Evolutionary conservation across 768 basidiomycete genomes (phyloP).

Genomic region (Calvatia gigantea): DNA sequence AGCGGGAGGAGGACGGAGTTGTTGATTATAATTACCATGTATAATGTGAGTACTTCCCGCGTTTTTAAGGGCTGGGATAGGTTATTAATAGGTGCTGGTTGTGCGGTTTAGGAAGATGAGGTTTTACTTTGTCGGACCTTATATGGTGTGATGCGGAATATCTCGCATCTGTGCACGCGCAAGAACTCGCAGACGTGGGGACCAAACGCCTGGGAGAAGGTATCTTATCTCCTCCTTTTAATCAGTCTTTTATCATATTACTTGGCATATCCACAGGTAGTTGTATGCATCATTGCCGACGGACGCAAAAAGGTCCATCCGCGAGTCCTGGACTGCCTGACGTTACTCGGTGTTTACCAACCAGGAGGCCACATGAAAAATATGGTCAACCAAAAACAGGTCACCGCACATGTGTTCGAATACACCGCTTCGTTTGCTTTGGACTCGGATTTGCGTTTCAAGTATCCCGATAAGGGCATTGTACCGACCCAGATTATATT

Average conservation of each 20-base stretch:
- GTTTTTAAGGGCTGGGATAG: no score
- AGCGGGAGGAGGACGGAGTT: slow-evolving; percentile 80
- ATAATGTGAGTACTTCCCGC: slow-evolving; percentile 56
- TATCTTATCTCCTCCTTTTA: slow-evolving; percentile 18
- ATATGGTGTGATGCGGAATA: slow-evolving; percentile 92
- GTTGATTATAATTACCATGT: slow-evolving; percentile 96
- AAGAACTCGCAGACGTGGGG: slow-evolving; percentile 96
- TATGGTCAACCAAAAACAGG: slow-evolving; percentile 51
- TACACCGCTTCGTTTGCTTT: slow-evolving; percentile 80
- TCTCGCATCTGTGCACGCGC: slow-evolving; percentile 76
- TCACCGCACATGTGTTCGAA: slow-evolving; percentile 72
- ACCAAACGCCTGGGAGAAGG: slow-evolving; percentile 95
- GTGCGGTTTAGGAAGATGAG: slow-evolving; percentile 68
- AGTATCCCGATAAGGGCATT: slow-evolving; percentile 88
- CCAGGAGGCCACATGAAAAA: slow-evolving; percentile 47
- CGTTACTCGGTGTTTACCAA: slow-evolving; percentile 92
- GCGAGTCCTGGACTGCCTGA: slow-evolving; percentile 83
- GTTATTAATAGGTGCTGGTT: not conserved
- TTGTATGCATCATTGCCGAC: slow-evolving; percentile 90
- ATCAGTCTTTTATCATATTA: not conserved
- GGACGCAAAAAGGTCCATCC: slow-evolving; percentile 82
- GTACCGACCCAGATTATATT: slow-evolving; percentile 94
- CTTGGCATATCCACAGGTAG: slow-evolving; percentile 50
- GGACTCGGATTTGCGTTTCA: slow-evolving; percentile 78
- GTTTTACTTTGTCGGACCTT: slow-evolving; percentile 88